phyloP scores from a whole-genome alignment of 768 basidiomycete species.

The Tricholoma flavovirens region DNA sequence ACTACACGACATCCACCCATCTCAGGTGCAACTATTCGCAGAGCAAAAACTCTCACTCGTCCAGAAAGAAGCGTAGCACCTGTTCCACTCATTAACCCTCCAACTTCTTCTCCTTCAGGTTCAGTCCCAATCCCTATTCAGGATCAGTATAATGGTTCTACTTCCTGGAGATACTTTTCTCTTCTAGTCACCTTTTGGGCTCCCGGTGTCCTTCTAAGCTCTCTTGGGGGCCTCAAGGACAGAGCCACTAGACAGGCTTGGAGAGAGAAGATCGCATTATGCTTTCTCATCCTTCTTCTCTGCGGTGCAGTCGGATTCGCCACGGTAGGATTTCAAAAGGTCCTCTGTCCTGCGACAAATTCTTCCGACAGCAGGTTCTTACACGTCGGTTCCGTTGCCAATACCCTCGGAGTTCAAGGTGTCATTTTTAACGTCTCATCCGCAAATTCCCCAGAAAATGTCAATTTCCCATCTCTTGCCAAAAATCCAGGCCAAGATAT shows the following conservation, averaged over 20 bases:
- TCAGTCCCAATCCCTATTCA: constrained; percentile 19
- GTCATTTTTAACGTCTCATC: constrained; percentile 66
- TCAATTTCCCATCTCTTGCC: constrained; percentile 56
- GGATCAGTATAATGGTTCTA: constrained; percentile 39
- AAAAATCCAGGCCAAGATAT: constrained; percentile 78
- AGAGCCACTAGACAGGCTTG: constrained; percentile 80
- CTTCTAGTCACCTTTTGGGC: constrained; percentile 87
- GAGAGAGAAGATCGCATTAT: constrained; percentile 95
- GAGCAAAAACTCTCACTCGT: constrained; percentile 93
- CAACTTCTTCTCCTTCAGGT: constrained; percentile 37
- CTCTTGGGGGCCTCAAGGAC: constrained; percentile 78
- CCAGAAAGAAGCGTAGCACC: constrained; percentile 95
- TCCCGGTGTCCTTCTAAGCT: constrained; percentile 66
- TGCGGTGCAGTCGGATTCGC: constrained; percentile 83
- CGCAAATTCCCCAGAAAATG: constrained; percentile 41
- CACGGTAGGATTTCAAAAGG: constrained; percentile 91
- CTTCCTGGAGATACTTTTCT: constrained; percentile 80
- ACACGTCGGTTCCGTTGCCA: constrained; percentile 48
- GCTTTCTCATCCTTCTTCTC: constrained; percentile 75
- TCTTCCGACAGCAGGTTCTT: constrained; percentile 41
- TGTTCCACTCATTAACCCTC: constrained; percentile 89
- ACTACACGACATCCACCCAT: constrained; percentile 52
- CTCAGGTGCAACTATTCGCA: constrained; percentile 59
- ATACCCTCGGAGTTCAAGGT: constrained; percentile 75
- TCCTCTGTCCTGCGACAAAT: constrained; percentile 71